Evolutionary conservation across 768 basidiomycete genomes (phyloP).

Genomic region (Sistotremastrum niveocremeum): DNA sequence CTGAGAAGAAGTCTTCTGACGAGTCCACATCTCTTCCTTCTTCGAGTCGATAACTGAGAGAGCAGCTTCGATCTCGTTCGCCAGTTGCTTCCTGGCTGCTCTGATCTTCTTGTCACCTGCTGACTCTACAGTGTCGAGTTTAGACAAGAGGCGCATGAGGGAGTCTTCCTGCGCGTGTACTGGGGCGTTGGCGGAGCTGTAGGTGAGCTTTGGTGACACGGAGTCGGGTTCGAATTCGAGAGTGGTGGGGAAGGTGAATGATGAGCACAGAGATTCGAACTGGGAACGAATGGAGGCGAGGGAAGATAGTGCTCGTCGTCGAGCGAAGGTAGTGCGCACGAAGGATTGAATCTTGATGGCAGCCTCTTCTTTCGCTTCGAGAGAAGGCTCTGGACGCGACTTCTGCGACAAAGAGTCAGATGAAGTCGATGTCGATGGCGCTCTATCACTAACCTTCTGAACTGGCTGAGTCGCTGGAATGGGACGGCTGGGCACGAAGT

Average conservation of each 20-base stretch:
- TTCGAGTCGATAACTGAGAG: too few relatives aligned
- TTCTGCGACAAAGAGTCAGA: too few relatives aligned
- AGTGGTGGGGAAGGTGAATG: constrained; percentile 29
- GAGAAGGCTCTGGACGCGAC: too few relatives aligned
- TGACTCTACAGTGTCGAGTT: constrained; percentile 57
- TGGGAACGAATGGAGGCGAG: constrained; percentile 27
- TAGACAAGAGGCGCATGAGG: constrained; percentile 47
- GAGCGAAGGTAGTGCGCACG: constrained; percentile 27
- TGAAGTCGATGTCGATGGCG: too few relatives aligned
- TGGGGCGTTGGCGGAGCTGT: constrained; percentile 42
- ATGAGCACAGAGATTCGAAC: constrained; percentile 29
- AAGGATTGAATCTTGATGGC: constrained; percentile 34
- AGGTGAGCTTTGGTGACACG: constrained; percentile 35
- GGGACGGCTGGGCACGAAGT: too few relatives aligned
- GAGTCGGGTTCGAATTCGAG: constrained; percentile 30
- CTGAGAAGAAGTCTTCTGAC: too few relatives aligned
- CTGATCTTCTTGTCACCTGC: constrained; percentile 44
- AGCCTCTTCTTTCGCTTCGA: constrained; percentile 9
- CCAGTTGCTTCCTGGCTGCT: constrained; percentile 34
- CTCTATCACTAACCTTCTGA: too few relatives aligned
- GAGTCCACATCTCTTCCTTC: too few relatives aligned
- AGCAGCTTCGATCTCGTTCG: constrained; percentile 37
- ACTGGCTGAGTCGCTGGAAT: too few relatives aligned
- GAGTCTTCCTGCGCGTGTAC: constrained; percentile 51
- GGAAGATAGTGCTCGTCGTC: constrained; percentile 21